These are phyloP conservation scores for Ailanthus altissimus DNA, from an alignment of 345 rosid species.

Conservation along the genomic window DNA sequence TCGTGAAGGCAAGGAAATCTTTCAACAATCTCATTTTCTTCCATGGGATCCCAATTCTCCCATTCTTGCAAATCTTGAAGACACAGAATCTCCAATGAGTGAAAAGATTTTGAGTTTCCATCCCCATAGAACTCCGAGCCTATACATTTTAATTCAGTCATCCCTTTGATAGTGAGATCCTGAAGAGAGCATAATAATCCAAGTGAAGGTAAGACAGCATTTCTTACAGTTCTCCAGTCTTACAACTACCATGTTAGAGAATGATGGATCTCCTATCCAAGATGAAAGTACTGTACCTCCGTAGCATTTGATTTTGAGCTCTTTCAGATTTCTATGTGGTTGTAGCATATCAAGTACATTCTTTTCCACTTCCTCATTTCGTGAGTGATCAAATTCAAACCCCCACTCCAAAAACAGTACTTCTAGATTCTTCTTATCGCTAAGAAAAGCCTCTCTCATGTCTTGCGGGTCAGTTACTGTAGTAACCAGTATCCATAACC, in stretches of 20 bases:
- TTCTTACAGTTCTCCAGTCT: neutral
- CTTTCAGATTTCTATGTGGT: neutral
- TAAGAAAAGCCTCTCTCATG: neutral
- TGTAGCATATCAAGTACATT: neutral
- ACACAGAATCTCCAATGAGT: neutral
- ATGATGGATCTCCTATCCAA: slow-evolving; percentile 2
- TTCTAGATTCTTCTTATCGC: neutral
- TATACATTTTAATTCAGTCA: neutral
- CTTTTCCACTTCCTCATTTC: neutral
- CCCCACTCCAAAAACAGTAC: neutral
- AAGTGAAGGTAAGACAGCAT: neutral
- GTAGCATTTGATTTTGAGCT: neutral
- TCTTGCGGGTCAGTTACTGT: neutral
- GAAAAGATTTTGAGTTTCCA: neutral
- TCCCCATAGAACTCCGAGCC: neutral
- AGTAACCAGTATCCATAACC: too few species aligned
- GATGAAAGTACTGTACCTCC: neutral
- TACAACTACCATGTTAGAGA: neutral
- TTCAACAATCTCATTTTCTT: neutral
- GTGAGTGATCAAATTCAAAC: neutral
- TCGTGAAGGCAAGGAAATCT: neutral
- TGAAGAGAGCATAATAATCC: neutral
- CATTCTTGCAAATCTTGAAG: neutral
- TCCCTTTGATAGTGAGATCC: neutral
- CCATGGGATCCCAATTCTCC: neutral